phyloP scores from a whole-genome alignment of 768 basidiomycete species.

The Leucosporidium yakuticum region DNA sequence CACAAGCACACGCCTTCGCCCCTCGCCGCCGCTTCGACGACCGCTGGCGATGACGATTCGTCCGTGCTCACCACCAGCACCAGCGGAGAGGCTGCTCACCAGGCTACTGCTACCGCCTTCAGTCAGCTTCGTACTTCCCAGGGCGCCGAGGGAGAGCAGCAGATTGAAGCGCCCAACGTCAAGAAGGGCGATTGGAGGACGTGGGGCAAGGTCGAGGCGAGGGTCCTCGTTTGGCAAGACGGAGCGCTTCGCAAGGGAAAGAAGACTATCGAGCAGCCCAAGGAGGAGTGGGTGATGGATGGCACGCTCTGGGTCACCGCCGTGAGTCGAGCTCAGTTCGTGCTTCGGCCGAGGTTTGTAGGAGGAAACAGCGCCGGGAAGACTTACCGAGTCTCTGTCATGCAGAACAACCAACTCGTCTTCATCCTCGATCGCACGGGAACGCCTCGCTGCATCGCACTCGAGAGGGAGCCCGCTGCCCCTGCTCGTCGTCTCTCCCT shows the following conservation, averaged over 20 bases:
- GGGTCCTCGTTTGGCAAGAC: constrained; percentile 10
- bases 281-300: constrained; percentile 9
- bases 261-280: constrained; percentile 2
- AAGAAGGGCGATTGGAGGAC: constrained; percentile 22
- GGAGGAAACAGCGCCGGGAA: too few species aligned
- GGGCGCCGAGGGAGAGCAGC: neutral
- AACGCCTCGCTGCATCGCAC: constrained; percentile 1
- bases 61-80: neutral
- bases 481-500: constrained; percentile 5
- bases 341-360: neutral
- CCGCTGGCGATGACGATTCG: neutral
- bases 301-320: constrained; percentile 21
- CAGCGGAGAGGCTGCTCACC: neutral
- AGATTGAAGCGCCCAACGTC: neutral
- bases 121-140: neutral
- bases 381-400: too few species aligned
- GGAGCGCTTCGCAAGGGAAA: neutral
- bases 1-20: neutral
- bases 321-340: neutral
- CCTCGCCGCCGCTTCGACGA: neutral
- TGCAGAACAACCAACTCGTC: neutral
- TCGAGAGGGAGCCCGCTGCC: neutral
- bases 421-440: constrained; percentile 7
- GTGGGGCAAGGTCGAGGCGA: constrained; percentile 12
- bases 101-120: neutral